phyloP scores from a whole-genome alignment of 768 basidiomycete species.

The Myochromella boudieri region DNA sequence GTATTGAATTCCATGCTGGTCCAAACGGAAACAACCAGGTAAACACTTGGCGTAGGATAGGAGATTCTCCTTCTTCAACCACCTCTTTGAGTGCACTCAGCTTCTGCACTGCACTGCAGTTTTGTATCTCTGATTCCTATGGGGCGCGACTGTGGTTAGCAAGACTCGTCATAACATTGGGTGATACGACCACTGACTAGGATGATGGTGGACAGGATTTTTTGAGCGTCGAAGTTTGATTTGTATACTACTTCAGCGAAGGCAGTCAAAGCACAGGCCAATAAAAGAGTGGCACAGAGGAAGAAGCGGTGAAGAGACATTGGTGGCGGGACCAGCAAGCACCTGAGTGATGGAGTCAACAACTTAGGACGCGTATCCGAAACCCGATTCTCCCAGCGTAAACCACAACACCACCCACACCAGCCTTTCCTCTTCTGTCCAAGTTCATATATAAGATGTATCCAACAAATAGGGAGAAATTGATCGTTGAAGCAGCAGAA shows the following conservation, averaged over 20 bases:
- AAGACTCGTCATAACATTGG: neutral
- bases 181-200: constrained; percentile 13
- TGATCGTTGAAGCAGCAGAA: constrained; percentile 57
- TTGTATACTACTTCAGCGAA: neutral
- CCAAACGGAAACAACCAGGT: constrained; percentile 85
- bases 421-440: neutral
- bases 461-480: constrained; percentile 52
- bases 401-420: neutral
- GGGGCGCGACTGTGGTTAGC: neutral
- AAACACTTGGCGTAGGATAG: constrained; percentile 79
- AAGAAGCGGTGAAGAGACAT: constrained; percentile 30
- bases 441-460: too few relatives aligned
- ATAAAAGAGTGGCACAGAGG: constrained; percentile 45
- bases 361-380: neutral
- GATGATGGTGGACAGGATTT: constrained; percentile 9
- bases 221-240: neutral
- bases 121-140: constrained; percentile 40
- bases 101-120: constrained; percentile 38
- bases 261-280: constrained; percentile 20
- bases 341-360: neutral
- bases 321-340: neutral
- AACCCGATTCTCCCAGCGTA: constrained; percentile 7
- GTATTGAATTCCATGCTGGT: constrained; percentile 85
- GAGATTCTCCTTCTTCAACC: constrained; percentile 65
- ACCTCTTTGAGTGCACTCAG: constrained; percentile 60